Conservation (phyloP, 73 alveolate species). For the Paramecium biaurelia region DNA sequence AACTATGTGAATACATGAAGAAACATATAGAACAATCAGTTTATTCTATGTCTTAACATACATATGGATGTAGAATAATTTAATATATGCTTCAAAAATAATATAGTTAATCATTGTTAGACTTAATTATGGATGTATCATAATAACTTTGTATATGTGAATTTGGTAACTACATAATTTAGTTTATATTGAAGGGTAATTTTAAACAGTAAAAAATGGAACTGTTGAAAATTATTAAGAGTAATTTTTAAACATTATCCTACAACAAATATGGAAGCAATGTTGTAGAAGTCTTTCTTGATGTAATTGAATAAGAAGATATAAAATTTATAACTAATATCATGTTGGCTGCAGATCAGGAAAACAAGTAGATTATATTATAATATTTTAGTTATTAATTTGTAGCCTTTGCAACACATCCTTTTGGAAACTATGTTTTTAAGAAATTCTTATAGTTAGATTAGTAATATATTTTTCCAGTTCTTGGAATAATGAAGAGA, state of each 20-base stretch:
- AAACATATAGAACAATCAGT: not conserved
- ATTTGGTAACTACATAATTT: conserved; percentile 18
- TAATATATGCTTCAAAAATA: not conserved
- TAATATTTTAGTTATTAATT: not conserved
- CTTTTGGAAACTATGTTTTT: conserved; percentile 20
- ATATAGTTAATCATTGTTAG: not conserved
- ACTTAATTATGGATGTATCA: not conserved
- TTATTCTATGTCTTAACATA: not conserved
- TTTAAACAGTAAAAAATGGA: not conserved
- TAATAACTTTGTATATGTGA: conserved; percentile 3
- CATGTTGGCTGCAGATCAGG: not conserved
- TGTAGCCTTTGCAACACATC: not conserved
- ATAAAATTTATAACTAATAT: not conserved
- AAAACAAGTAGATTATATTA: not conserved
- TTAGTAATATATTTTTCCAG: not conserved
- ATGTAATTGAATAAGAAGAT: not conserved
- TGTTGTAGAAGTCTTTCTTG: not conserved
- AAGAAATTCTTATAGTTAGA: conserved; percentile 9
- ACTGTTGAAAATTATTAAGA: not conserved
- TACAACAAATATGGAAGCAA: conserved; percentile 34
- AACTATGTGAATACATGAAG: not conserved
- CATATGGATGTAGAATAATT: conserved; percentile 38
- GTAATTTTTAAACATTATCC: not conserved
- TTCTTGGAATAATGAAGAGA: not conserved
- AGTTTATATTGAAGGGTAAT: not conserved